phyloP scores from a whole-genome alignment of 2,329 filamentous ascomycete species.

The Huntiella omanensis region DNA sequence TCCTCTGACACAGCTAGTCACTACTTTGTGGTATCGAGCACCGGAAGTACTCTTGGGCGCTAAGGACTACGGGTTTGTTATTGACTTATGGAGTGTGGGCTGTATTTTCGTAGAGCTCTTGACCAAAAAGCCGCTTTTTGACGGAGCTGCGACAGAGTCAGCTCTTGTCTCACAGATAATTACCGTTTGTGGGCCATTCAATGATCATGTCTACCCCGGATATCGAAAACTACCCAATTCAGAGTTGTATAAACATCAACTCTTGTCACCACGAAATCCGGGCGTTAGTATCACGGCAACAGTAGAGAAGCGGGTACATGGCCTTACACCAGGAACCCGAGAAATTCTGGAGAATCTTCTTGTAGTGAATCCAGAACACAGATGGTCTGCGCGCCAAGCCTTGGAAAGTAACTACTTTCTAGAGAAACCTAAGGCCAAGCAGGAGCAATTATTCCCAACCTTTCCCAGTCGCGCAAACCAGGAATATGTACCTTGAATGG shows the following conservation, averaged over 20 bases:
- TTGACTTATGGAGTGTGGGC: conserved; percentile 93
- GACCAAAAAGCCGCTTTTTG: conserved; percentile 62
- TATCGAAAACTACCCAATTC: conserved; percentile 82
- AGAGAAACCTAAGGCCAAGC: conserved; percentile 80
- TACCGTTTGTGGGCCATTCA: conserved; percentile 70
- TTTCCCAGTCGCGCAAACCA: conserved; percentile 91
- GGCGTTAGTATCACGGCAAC: conserved; percentile 23
- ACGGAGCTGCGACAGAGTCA: conserved; percentile 70
- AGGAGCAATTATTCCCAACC: conserved; percentile 83
- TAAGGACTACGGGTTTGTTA: conserved; percentile 50
- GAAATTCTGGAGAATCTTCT: conserved; percentile 51
- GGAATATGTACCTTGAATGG: conserved; percentile 36
- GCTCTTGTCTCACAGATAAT: conserved; percentile 81
- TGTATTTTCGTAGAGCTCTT: conserved; percentile 92
- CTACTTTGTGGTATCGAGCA: conserved; percentile 90
- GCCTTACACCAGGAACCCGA: conserved; percentile 58
- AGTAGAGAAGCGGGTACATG: conserved; percentile 61
- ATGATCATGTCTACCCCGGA: conserved; percentile 63
- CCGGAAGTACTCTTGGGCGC: conserved; percentile 79
- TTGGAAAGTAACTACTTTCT: conserved; percentile 68
- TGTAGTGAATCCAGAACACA: conserved; percentile 49
- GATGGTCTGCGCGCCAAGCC: conserved; percentile 56
- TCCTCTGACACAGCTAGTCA: conserved; percentile 76
- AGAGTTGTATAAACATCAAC: conserved; percentile 36
- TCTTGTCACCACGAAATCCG: conserved; percentile 17